Conservation (phyloP, 2,329 filamentous ascomycete genomes). For the Aspergillus niger region DNA sequence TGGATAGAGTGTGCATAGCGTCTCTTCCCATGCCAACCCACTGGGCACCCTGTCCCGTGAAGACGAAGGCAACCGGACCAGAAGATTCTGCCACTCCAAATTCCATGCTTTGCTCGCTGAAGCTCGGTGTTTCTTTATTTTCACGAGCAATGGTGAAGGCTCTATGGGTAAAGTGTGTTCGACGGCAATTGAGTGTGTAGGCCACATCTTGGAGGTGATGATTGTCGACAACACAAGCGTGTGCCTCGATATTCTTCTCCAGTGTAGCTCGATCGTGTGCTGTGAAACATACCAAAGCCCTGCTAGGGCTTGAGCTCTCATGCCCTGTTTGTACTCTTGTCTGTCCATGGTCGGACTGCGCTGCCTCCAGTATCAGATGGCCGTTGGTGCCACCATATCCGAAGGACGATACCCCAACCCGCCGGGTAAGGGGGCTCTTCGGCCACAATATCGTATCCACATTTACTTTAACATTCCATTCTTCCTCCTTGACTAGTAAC, state of each 20-base stretch:
- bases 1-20: slow-evolving; percentile 25
- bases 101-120: not conserved
- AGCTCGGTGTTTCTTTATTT: not conserved
- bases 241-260: slow-evolving; percentile 10
- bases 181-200: slow-evolving; percentile 18
- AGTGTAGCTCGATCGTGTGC: slow-evolving; percentile 6
- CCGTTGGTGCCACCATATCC: not conserved
- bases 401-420: not conserved
- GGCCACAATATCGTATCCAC: not conserved
- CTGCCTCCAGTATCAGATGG: not conserved
- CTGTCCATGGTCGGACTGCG: not conserved
- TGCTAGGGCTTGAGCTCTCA: not conserved
- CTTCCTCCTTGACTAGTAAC: not conserved
- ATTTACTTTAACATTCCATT: not conserved
- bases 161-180: slow-evolving; percentile 20
- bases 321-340: not conserved
- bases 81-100: not conserved
- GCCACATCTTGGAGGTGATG: slow-evolving; percentile 17
- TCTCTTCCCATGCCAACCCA: slow-evolving; percentile 37
- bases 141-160: slow-evolving; percentile 14
- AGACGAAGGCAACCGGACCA: slow-evolving; percentile 27
- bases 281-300: not conserved
- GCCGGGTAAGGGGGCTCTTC: not conserved
- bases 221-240: slow-evolving; percentile 10
- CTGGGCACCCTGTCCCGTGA: slow-evolving; percentile 43